Evolutionary conservation across 176 grass and related monocot genomes (phyloP), one percentile per base, ranked within the genome.

Genomic region (Musa itinerans): DNA sequence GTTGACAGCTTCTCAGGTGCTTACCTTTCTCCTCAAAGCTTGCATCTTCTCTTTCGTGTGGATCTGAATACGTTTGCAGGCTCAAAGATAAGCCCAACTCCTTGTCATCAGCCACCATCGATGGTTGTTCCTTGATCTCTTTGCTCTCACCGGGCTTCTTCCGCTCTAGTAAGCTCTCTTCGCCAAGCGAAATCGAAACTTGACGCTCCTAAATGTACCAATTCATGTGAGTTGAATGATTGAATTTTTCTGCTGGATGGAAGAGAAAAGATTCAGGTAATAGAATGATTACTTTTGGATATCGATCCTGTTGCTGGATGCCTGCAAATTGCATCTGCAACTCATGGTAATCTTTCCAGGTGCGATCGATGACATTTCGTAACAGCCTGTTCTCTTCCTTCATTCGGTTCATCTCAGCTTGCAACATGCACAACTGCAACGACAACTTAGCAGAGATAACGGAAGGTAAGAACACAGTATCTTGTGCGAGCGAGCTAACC

Each of bases 301-400:
- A 5, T 43, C 34, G 85, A 83, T 85, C 82, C 15, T 74, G 82
- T 61, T 92, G 80, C 66, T 89, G 77, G 43, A 89, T 79, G 63
- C 74, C 76, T 0, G 90, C 78, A 76, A 99, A 78, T 80, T 94
- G 93, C 82, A 72, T 91, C 58, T 87, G 78, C 66, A 99, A 68
- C 58, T 99, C 84, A 53, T 86, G 20, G 70, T 91, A 99, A 53
- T 94, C 88, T 23, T 74, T 89, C 68, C 91, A 11, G 20, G 86
- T 84, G 48, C 21, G 72, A 76, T 94, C 88, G 58, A 94, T 82
- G 16, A 75, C 76, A 72, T 71, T 80, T 74, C 72, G 83, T 76
- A 94, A 84, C 53, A 84, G 63, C 83, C 50, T 57, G 83, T 99
- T 99, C 78, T 99, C 95, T 73, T 93, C 86, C 86, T 89, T 91